Evolutionary conservation across 75 land plant species (phyloP).

Genomic region (Cunninghamia lanceolata): DNA sequence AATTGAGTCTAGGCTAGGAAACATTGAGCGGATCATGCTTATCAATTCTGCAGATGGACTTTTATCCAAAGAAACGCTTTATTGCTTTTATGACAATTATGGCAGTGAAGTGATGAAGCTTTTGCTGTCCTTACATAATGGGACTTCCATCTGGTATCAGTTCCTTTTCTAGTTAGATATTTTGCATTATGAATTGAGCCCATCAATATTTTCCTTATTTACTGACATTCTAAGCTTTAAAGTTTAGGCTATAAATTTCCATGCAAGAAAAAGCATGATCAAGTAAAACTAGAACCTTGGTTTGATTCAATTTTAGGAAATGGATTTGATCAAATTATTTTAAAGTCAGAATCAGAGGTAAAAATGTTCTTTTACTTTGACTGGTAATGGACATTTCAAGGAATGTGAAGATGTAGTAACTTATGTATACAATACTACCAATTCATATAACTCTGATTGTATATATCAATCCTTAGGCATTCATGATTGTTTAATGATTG

Average conservation of each 20-base stretch:
- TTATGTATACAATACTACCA: not conserved
- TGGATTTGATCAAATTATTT: not conserved
- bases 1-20: not conserved
- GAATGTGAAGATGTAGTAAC: not conserved
- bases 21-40: not conserved
- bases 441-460: not conserved
- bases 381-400: not conserved
- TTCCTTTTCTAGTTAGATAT: not conserved
- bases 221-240: not conserved
- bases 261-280: not conserved
- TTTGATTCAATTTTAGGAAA: not conserved
- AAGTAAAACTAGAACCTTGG: not conserved
- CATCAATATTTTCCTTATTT: not conserved
- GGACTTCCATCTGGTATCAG: not conserved
- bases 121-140: not conserved
- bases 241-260: not conserved
- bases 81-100: not conserved
- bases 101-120: not conserved
- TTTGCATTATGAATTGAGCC: not conserved
- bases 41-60: not conserved
- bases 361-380: not conserved
- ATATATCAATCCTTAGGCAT: not conserved
- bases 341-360: not conserved
- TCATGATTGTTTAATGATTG: not conserved
- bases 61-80: not conserved